Conservation (phyloP, 2,329 filamentous ascomycete genomes). For the Penicillium paneum region DNA sequence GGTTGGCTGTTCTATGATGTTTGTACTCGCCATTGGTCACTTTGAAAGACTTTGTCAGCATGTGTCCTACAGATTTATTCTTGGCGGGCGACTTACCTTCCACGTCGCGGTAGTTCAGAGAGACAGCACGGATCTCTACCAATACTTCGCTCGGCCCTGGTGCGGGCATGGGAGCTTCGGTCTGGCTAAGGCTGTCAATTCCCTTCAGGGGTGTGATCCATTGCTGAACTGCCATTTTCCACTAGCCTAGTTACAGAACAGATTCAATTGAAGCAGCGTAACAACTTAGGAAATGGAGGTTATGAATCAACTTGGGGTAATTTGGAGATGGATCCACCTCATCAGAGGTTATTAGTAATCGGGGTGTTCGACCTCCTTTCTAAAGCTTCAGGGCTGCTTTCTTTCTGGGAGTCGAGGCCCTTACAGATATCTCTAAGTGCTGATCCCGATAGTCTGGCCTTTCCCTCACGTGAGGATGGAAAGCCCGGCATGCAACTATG, state of each 20-base stretch:
- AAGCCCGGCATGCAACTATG: not conserved
- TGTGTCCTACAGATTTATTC: not conserved
- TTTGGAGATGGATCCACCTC: not conserved
- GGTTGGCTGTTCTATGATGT: constrained; percentile 57
- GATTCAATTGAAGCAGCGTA: not conserved
- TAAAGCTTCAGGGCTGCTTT: not conserved
- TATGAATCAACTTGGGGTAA: constrained; percentile 2
- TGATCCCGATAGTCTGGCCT: not conserved
- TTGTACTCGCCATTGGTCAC: constrained; percentile 65
- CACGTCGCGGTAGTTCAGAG: constrained; percentile 55
- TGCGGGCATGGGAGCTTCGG: constrained; percentile 46
- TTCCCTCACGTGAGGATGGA: not conserved
- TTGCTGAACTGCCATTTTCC: constrained; percentile 36
- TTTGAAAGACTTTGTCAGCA: constrained; percentile 26
- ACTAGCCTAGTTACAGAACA: not conserved
- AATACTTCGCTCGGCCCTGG: constrained; percentile 54
- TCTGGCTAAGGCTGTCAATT: constrained; percentile 51
- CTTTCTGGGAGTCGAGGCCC: not conserved
- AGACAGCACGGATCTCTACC: constrained; percentile 52
- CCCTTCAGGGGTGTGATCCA: constrained; percentile 58
- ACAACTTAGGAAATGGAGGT: not conserved
- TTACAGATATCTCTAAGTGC: too few species aligned
- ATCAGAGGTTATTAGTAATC: constrained; percentile 3
- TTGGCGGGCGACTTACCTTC: constrained; percentile 25
- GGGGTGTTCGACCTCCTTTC: not conserved